Base-by-base conservation (phyloP, 208 protist species). In the Vickermania spadyakhi region DNA sequence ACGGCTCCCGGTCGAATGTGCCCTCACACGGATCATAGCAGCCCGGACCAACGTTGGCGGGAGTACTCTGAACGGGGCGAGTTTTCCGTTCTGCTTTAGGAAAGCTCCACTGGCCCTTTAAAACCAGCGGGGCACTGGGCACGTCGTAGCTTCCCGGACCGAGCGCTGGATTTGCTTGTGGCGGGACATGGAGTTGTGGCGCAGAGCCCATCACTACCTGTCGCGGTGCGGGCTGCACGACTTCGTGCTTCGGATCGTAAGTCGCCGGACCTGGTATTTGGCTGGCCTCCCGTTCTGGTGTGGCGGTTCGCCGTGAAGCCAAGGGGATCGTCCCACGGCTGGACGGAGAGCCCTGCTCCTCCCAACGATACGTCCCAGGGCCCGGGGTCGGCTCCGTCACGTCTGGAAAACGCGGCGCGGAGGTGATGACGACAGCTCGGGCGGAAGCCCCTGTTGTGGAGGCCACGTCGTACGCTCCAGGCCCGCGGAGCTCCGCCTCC, bases 341-440 rank as follows among this genome's bases (percentile, higher is more conserved):
- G n/a, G n/a, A n/a, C n/a, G n/a, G n/a, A n/a, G n/a, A n/a, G n/a
- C n/a, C n/a, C n/a, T n/a, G n/a, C n/a, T n/a, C n/a, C n/a, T n/a
- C n/a, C n/a, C n/a, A n/a, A 25, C 75, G 66, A 59, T 81, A 81
- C 42, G 75, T 61, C n/a, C 79, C 79, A 0, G 79, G 79, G 21
- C 79, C 79, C 36, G 75, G 79, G 26, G 60, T 62, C 21, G 45
- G 54, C 31, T 53, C 5, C 14, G 11, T 22, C n/a, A 11, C 51
- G 13, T 11, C 51, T 13, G 55, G 4, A 27, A 59, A 59, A 13
- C 55, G 7, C 29, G 55, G 55, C 28, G 13, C 55, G n/a, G 29
- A 26, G 26, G 7, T 11, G 26, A 55, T 11, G 11, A 27, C 25
- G 13, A 23, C n/a, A 7, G 51, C 5, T 22, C 21, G n/a, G 25